A percentile compares a stretch with the other conserved stretches of the same genome.
phyloP scores from a whole-genome alignment of 129 eudicot species.

The Flaveria ramosissima region DNA sequence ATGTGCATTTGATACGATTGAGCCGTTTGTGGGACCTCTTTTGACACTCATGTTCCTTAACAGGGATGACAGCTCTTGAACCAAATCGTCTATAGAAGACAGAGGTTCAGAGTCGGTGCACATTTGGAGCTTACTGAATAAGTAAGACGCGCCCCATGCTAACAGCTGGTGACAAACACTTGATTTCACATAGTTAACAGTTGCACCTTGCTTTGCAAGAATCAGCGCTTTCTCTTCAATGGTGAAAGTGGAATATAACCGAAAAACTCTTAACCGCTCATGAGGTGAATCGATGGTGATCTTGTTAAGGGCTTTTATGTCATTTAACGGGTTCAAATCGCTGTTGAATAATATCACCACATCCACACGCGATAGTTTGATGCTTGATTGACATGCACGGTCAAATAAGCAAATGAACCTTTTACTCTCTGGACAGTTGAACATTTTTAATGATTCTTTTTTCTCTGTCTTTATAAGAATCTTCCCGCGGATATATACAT shows the following conservation, averaged over 20 bases:
- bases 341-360: conserved; percentile 66
- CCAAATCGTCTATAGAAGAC: conserved; percentile 41
- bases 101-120: neutral
- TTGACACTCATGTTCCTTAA: conserved; percentile 23
- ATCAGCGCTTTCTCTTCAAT: conserved; percentile 67
- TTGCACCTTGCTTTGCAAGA: conserved; percentile 50
- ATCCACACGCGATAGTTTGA: conserved; percentile 46
- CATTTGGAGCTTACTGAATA: conserved; percentile 44
- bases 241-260: conserved; percentile 62
- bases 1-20: conserved; percentile 41
- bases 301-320: conserved; percentile 55
- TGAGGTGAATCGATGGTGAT: conserved; percentile 41
- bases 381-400: conserved; percentile 47
- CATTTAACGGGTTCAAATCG: conserved; percentile 59
- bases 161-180: conserved; percentile 47
- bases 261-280: conserved; percentile 52
- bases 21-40: conserved; percentile 14
- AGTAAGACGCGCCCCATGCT: conserved; percentile 59
- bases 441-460: conserved; percentile 34
- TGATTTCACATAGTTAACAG: conserved; percentile 7
- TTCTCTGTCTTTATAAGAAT: conserved; percentile 22
- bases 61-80: conserved; percentile 42
- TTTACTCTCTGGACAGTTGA: conserved; percentile 39
- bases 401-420: conserved; percentile 56
- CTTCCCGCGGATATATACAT: conserved; percentile 42